Percentiles rank a stretch among this genome's conserved stretches.
Conservation (phyloP, 2,329 filamentous ascomycete species). For the Metarhizium guizhouense region DNA sequence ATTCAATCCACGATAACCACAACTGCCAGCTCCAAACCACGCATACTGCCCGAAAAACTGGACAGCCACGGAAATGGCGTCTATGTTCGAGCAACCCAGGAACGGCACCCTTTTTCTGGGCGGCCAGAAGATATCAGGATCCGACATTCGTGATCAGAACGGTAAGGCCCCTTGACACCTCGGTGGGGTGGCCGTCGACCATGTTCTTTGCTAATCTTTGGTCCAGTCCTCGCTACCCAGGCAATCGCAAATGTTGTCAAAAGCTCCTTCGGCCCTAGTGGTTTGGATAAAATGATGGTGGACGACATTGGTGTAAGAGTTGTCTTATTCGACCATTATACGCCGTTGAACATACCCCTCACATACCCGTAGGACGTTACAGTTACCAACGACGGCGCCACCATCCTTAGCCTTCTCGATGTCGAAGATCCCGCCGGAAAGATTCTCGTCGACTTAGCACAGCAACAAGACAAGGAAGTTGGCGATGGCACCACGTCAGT, state of each 20-base stretch:
- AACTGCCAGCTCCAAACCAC: conserved; percentile 4
- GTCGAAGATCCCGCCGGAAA: conserved; percentile 97
- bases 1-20: conserved; percentile 2
- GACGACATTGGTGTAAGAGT: conserved; percentile 85
- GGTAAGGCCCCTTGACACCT: conserved; percentile 38
- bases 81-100: conserved; percentile 90
- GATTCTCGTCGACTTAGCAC: conserved; percentile 93
- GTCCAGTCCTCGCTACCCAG: conserved; percentile 79
- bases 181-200: background rate
- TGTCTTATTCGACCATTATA: background rate
- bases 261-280: conserved; percentile 94
- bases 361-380: conserved; percentile 67
- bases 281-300: conserved; percentile 99
- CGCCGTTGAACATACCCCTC: conserved; percentile 1
- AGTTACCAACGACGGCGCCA: conserved; percentile 97
- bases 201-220: conserved; percentile 4
- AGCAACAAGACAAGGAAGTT: conserved; percentile 98
- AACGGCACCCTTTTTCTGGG: conserved; percentile 96
- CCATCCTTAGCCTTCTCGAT: conserved; percentile 88
- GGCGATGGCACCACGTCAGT: conserved; percentile 98
- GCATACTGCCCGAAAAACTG: conserved; percentile 5
- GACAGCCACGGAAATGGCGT: conserved; percentile 57
- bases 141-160: conserved; percentile 96
- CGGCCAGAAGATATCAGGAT: conserved; percentile 92
- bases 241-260: conserved; percentile 98